Evolutionary conservation across 495 filamentous ascomycete genomes (phyloP).

Genomic region (Penicillium lividum): DNA sequence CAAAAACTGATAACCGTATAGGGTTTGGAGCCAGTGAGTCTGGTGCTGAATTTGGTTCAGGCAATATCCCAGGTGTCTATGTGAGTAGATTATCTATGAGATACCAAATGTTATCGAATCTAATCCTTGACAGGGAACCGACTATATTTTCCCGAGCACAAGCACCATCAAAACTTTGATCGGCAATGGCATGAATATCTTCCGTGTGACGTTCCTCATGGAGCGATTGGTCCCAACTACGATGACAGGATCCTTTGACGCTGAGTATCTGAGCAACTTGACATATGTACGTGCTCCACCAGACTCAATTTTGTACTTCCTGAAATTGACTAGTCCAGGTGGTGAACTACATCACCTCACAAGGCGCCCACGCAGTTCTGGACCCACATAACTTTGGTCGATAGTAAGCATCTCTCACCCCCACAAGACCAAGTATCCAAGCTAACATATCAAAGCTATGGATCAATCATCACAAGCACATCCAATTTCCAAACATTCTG

Average conservation of each 20-base stretch:
- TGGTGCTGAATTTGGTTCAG: conserved; percentile 29
- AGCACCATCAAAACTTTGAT: conserved; percentile 56
- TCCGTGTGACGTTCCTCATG: conserved; percentile 69
- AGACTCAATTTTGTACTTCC: not conserved
- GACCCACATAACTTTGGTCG: conserved; percentile 72
- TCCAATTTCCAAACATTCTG: conserved; percentile 64
- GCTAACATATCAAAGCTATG: conserved; percentile 47
- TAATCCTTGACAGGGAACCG: conserved; percentile 46
- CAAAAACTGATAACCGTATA: conserved; percentile 6
- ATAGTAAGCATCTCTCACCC: conserved; percentile 29
- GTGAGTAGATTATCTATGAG: conserved; percentile 11
- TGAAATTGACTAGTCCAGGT: conserved; percentile 38
- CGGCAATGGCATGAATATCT: conserved; percentile 64
- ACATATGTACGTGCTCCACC: conserved; percentile 34
- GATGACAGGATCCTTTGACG: conserved; percentile 45
- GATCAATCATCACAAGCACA: conserved; percentile 63
- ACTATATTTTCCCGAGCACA: conserved; percentile 61
- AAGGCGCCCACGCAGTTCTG: conserved; percentile 64
- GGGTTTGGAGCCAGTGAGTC: conserved; percentile 36
- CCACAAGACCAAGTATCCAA: not conserved
- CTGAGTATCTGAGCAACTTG: conserved; percentile 42
- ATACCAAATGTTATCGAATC: conserved; percentile 23
- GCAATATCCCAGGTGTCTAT: conserved; percentile 23
- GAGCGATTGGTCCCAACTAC: conserved; percentile 60
- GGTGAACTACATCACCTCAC: conserved; percentile 59